phyloP scores from a whole-genome alignment of 2,329 filamentous ascomycete species.

The Calonectria leucothoes region DNA sequence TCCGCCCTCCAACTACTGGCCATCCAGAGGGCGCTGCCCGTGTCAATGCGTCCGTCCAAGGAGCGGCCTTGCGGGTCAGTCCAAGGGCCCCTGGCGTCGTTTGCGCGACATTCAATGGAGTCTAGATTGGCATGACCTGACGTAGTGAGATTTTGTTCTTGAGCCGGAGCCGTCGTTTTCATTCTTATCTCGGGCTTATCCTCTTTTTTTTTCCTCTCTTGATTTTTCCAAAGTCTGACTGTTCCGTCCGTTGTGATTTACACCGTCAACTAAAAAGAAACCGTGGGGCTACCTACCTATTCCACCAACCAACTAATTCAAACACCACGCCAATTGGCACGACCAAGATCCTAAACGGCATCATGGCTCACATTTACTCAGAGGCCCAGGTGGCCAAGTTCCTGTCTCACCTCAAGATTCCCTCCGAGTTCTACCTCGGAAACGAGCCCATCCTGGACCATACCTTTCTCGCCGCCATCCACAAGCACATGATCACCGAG shows the following conservation, averaged over 20 bases:
- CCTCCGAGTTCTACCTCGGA: constrained; percentile 40
- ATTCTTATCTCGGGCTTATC: neutral
- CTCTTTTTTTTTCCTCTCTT: constrained; percentile 1
- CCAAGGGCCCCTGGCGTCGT: constrained; percentile 14
- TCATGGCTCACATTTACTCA: constrained; percentile 44
- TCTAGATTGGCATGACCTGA: constrained; percentile 27
- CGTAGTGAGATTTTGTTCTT: constrained; percentile 14
- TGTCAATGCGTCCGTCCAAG: constrained; percentile 23
- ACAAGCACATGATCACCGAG: constrained; percentile 59
- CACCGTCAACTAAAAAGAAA: neutral
- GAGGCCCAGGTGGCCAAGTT: constrained; percentile 44
- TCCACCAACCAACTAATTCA: neutral
- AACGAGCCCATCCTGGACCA: constrained; percentile 42
- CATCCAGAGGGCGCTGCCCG: constrained; percentile 23
- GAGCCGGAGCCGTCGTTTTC: constrained; percentile 22
- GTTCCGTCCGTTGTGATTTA: neutral
- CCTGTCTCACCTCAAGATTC: constrained; percentile 42
- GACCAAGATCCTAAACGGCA: neutral
- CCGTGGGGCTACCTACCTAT: neutral
- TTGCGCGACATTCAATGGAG: constrained; percentile 21
- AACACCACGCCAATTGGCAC: neutral
- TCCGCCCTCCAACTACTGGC: constrained; percentile 14
- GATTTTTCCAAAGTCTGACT: neutral
- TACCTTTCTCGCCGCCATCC: constrained; percentile 51
- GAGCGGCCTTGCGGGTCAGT: constrained; percentile 14